Percentiles rank a stretch among this genome's conserved stretches.
phyloP scores from a whole-genome alignment of 1,139 yeast genomes.

The Suhomyces bokatorum region DNA sequence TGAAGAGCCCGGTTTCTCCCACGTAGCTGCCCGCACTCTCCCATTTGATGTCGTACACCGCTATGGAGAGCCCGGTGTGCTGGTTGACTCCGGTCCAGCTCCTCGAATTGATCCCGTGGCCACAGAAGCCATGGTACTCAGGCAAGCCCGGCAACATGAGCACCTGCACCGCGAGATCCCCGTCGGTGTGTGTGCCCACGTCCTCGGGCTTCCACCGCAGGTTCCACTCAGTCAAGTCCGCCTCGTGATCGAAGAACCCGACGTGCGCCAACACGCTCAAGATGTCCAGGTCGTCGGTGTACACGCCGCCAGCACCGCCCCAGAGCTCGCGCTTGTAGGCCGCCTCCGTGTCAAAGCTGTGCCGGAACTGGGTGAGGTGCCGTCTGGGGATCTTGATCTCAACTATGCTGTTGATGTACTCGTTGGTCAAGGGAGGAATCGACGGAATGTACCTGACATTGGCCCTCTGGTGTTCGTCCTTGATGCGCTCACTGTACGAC shows the following conservation, averaged over 20 bases:
- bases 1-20: slow-evolving; percentile 31
- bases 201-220: slow-evolving; percentile 32
- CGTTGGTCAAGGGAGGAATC: slow-evolving; percentile 49
- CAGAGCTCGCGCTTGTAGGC: slow-evolving; percentile 59
- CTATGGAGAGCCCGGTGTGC: slow-evolving; percentile 72
- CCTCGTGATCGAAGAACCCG: slow-evolving; percentile 52
- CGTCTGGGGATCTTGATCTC: slow-evolving; percentile 65
- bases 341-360: slow-evolving; percentile 37
- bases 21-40: slow-evolving; percentile 35
- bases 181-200: slow-evolving; percentile 20
- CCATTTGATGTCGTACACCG: slow-evolving; percentile 59
- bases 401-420: slow-evolving; percentile 58
- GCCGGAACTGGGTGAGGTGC: slow-evolving; percentile 29
- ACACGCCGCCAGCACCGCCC: slow-evolving; percentile 81
- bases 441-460: slow-evolving; percentile 37
- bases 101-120: slow-evolving; percentile 72
- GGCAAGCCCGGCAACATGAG: slow-evolving; percentile 68
- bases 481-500: slow-evolving; percentile 27
- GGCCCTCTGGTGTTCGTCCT: slow-evolving; percentile 18
- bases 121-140: slow-evolving; percentile 59
- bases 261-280: slow-evolving; percentile 71
- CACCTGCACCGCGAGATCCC: slow-evolving; percentile 70
- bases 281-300: slow-evolving; percentile 91
- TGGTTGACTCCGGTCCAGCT: slow-evolving; percentile 54
- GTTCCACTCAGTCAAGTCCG: slow-evolving; percentile 40